Percentiles rank a stretch among this genome's conserved stretches.
Evolutionary conservation across 2,329 filamentous ascomycete genomes (phyloP).

Genomic region (Colletotrichum agaves): DNA sequence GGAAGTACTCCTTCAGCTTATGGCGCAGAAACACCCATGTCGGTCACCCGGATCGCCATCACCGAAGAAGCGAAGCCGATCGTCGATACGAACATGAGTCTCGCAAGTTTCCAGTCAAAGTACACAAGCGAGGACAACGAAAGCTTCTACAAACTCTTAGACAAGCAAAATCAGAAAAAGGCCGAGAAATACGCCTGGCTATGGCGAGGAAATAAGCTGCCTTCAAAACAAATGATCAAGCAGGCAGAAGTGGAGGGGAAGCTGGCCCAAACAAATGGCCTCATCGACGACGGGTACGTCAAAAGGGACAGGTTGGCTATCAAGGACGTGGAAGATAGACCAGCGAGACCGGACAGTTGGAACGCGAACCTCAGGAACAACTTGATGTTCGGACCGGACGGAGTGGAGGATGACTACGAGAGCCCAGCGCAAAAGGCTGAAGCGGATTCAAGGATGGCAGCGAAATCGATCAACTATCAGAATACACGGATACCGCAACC

Average conservation of each 20-base stretch:
- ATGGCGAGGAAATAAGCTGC: slow-evolving; percentile 88
- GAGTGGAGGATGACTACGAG: slow-evolving; percentile 66
- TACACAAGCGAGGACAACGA: slow-evolving; percentile 99
- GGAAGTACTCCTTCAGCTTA: slow-evolving; percentile 72
- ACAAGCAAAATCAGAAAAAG: slow-evolving; percentile 87
- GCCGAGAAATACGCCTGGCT: slow-evolving; percentile 90
- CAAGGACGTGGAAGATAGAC: slow-evolving; percentile 74
- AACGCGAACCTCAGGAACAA: slow-evolving; percentile 79
- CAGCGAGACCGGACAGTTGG: slow-evolving; percentile 83
- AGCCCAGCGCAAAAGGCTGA: slow-evolving; percentile 78
- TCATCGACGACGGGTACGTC: slow-evolving; percentile 65
- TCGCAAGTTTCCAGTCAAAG: slow-evolving; percentile 87
- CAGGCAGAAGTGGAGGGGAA: slow-evolving; percentile 71
- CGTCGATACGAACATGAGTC: slow-evolving; percentile 80
- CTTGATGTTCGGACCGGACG: slow-evolving; percentile 86
- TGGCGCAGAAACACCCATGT: slow-evolving; percentile 78
- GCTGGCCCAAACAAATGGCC: slow-evolving; percentile 56
- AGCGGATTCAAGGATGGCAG: slow-evolving; percentile 75
- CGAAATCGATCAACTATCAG: slow-evolving; percentile 80
- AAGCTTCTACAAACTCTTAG: slow-evolving; percentile 91
- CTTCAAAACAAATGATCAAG: slow-evolving; percentile 79
- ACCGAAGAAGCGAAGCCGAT: slow-evolving; percentile 53
- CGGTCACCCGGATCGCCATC: slow-evolving; percentile 56
- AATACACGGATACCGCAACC: slow-evolving; percentile 81
- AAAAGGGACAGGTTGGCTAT: slow-evolving; percentile 70